These are phyloP conservation scores for Cladosporium sphaerospermum DNA, from an alignment of 2,329 filamentous ascomycete species.

Conservation along the genomic window DNA sequence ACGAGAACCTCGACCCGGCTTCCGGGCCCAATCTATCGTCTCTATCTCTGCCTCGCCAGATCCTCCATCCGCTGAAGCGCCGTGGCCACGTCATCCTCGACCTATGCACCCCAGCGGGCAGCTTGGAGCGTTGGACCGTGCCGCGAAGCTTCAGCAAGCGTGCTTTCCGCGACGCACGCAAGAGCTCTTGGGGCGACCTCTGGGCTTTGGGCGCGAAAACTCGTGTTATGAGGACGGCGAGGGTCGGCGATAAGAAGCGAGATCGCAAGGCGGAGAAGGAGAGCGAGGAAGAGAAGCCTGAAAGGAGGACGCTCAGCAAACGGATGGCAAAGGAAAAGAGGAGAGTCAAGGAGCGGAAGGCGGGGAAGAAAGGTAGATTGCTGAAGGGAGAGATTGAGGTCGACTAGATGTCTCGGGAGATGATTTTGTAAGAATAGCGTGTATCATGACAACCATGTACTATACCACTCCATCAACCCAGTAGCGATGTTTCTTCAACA, in stretches of 20 bases:
- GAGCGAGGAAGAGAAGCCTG: slow-evolving; percentile 14
- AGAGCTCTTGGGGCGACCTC: slow-evolving; percentile 83
- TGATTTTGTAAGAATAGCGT: no score
- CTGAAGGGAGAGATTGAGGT: slow-evolving; percentile 26
- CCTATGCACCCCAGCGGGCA: slow-evolving; percentile 78
- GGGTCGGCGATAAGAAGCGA: slow-evolving; percentile 15
- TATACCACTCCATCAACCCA: no score
- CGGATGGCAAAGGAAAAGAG: slow-evolving; percentile 17
- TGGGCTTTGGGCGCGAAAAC: slow-evolving; percentile 96
- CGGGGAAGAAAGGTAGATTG: slow-evolving; percentile 28
- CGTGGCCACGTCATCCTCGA: slow-evolving; percentile 84
- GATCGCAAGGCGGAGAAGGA: slow-evolving; percentile 14
- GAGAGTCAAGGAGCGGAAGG: slow-evolving; percentile 35
- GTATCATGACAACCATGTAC: no score
- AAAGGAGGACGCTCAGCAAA: slow-evolving; percentile 12
- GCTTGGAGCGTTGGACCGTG: slow-evolving; percentile 89
- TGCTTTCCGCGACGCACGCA: slow-evolving; percentile 88
- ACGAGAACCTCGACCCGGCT: slow-evolving; percentile 43
- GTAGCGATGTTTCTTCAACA: no score
- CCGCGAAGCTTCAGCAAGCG: slow-evolving; percentile 72
- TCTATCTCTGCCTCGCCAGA: slow-evolving; percentile 67
- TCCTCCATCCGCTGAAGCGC: slow-evolving; percentile 79
- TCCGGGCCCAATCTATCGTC: slow-evolving; percentile 31
- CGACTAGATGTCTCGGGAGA: slow-evolving; percentile 15
- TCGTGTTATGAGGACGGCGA: slow-evolving; percentile 56